Evolutionary conservation across 306 rosid genomes (phyloP), one percentile per base, ranked within the genome.

Genomic region (Medicago ruthenica): DNA sequence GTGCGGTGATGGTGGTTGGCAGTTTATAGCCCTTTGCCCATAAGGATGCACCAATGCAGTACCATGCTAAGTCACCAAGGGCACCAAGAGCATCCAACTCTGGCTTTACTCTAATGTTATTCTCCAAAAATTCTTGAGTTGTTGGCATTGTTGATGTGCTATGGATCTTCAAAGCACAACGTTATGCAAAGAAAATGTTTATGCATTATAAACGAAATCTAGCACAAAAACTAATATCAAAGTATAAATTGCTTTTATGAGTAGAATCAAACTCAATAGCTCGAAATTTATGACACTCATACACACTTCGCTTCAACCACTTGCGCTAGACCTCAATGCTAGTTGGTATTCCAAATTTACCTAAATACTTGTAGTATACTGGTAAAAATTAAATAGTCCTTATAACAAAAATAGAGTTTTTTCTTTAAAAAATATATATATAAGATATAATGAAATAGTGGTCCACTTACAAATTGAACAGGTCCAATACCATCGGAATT

Each of bases 1-100:
- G 89, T 3, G 95, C 89, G 0, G 77, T 79, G 41, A 87, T 85
- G 9, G 82, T 40, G 34, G 84, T 67, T 9, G 98, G 98, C 6
- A 89, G 78, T 61, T 86, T 76, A 68, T 89, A 87, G 81, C 77
- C 75, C 70, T 79, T 90, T 18, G 93, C 95, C 96, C 92, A 93
- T 80, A 93, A 73, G 81, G 81, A 69, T 67, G 92, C 96, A 71
- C 86, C 86, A 31, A 93, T 85, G 81, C 93, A 87, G 84, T 93
- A 90, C 98, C 98, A 93, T 9, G 76, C 96, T 15, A 81, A 12
- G 90, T 67, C 90, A 63, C 98, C 93, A 55, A 93, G 84, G 4
- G 84, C 96, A 66, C 98, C 98, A 10, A 93, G 91, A 31, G 77
- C 84, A 72, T 93, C 90, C 67, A 90, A 68, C 60, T 90, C 92